A percentile compares a stretch with the other conserved stretches of the same genome.
Evolutionary conservation across 331 rosid species (phyloP).

Genomic region (Malus hybrid): DNA sequence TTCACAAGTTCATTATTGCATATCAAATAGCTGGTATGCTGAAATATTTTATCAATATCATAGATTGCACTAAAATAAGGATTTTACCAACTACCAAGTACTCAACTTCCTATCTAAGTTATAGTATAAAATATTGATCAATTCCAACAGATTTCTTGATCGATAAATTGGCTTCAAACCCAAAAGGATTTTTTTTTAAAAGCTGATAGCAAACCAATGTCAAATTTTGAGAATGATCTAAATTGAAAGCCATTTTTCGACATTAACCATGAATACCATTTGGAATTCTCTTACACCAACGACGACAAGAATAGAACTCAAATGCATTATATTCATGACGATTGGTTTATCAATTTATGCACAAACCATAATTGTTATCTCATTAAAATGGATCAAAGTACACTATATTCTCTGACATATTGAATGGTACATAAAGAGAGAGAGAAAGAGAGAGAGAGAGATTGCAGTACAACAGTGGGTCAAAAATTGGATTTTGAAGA

Average conservation of each 20-base stretch:
- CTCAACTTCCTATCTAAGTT: neutral
- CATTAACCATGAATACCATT: neutral
- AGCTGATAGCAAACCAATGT: neutral
- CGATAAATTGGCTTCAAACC: neutral
- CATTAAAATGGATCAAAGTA: no score
- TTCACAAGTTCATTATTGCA: neutral
- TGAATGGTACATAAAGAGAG: no score
- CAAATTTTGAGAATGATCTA: neutral
- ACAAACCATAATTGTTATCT: no score
- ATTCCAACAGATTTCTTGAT: neutral
- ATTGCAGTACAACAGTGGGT: neutral
- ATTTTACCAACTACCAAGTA: neutral
- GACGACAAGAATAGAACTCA: neutral
- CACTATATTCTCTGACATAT: no score
- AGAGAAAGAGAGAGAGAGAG: neutral
- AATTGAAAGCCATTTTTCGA: neutral
- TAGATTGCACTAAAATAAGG: neutral
- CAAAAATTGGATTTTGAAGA: neutral
- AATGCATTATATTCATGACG: neutral
- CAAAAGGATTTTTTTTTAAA: neutral
- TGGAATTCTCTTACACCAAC: neutral
- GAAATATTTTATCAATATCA: neutral
- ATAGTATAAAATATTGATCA: neutral
- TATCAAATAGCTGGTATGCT: neutral
- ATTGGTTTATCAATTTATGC: no score